Conservation (phyloP, 495 filamentous ascomycete genomes). For the Penicillium cosmopolitanum region DNA sequence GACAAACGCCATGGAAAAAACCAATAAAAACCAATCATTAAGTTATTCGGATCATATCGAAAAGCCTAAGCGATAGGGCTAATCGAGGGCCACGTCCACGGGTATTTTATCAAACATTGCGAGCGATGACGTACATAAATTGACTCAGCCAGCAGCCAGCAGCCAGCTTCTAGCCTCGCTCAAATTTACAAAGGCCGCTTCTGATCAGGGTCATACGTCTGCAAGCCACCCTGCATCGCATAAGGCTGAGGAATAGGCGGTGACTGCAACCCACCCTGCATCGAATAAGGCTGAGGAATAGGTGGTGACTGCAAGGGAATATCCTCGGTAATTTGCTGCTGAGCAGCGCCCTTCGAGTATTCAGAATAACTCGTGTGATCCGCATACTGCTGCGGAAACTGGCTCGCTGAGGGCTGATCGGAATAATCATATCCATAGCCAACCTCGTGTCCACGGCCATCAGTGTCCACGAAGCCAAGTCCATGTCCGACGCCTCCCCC, state of each 20-base stretch:
- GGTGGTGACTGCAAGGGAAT: neutral
- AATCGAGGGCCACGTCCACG: too few relatives aligned
- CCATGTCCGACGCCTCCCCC: constrained; percentile 18
- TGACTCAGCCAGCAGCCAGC: neutral
- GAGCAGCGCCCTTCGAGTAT: constrained; percentile 10
- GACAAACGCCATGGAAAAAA: neutral
- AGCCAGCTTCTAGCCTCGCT: neutral
- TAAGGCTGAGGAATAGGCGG: constrained; percentile 7
- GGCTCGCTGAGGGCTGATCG: neutral
- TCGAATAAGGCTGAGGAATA: constrained; percentile 3
- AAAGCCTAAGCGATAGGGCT: too few relatives aligned
- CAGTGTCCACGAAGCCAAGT: constrained; percentile 31
- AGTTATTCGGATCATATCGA: neutral
- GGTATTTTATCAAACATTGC: too few relatives aligned
- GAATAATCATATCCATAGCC: constrained; percentile 16
- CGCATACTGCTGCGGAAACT: neutral
- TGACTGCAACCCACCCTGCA: constrained; percentile 5
- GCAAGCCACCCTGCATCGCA: constrained; percentile 4
- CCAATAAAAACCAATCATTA: neutral
- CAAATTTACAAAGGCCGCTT: constrained; percentile 6
- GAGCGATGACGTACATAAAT: neutral
- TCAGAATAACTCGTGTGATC: constrained; percentile 1
- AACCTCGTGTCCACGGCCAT: constrained; percentile 27
- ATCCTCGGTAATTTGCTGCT: constrained; percentile 18
- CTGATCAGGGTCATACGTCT: constrained; percentile 4